A percentile compares a stretch with the other conserved stretches of the same genome.
Conservation (phyloP, 2,329 filamentous ascomycete genomes). For the Ceratocystis huliohia region DNA sequence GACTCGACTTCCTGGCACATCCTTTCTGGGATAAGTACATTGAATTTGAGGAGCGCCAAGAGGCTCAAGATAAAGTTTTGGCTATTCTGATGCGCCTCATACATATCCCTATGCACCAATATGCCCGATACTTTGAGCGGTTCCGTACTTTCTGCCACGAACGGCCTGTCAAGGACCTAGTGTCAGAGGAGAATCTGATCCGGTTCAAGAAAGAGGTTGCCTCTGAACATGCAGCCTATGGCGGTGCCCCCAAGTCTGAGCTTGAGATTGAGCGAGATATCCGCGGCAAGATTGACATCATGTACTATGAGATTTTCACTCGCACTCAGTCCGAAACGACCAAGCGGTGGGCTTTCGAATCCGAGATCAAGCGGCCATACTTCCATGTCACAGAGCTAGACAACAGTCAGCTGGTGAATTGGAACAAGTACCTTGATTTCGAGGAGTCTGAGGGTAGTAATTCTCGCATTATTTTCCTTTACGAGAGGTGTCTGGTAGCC, state of each 20-base stretch:
- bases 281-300: conserved; percentile 62
- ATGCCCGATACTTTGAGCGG: conserved; percentile 85
- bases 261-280: conserved; percentile 74
- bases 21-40: conserved; percentile 99
- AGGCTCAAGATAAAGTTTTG: conserved; percentile 74
- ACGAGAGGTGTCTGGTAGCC: conserved; percentile 85
- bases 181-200: conserved; percentile 52
- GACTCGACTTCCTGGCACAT: conserved; percentile 84
- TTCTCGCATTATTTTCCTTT: conserved; percentile 63
- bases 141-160: conserved; percentile 66
- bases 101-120: conserved; percentile 88
- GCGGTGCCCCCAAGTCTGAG: conserved; percentile 47
- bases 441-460: conserved; percentile 78
- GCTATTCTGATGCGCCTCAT: conserved; percentile 71
- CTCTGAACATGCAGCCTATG: conserved; percentile 44
- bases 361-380: conserved; percentile 88
- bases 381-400: conserved; percentile 94
- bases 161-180: conserved; percentile 60
- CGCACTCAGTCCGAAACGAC: conserved; percentile 76
- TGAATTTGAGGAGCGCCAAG: conserved; percentile 86
- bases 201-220: conserved; percentile 62
- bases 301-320: conserved; percentile 70
- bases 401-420: conserved; percentile 70
- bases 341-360: conserved; percentile 89
- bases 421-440: conserved; percentile 93